phyloP scores from a whole-genome alignment of 495 filamentous ascomycete genomes.

The Filosporella fistucella region DNA sequence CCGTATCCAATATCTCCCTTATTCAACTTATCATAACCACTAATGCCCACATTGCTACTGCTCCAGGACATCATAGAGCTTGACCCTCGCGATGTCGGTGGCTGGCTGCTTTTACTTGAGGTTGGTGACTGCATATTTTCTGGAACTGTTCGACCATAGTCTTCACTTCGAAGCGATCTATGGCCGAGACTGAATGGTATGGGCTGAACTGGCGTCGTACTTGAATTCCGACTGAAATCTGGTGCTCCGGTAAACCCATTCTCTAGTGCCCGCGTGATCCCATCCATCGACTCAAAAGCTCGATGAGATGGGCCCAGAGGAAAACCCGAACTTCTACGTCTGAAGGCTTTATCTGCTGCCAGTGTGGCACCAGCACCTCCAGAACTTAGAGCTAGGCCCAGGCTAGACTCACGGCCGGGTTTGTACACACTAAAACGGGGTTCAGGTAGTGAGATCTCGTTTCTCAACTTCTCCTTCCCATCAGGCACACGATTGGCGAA shows the following conservation, averaged over 20 bases:
- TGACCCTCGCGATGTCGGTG: constrained; percentile 13
- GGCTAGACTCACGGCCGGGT: constrained; percentile 47
- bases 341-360: constrained; percentile 49
- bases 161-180: constrained; percentile 2
- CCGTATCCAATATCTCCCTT: constrained; percentile 66
- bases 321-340: constrained; percentile 53
- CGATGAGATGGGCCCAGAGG: constrained; percentile 31
- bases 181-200: constrained; percentile 28
- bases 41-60: constrained; percentile 21
- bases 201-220: constrained; percentile 28
- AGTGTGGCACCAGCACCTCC: constrained; percentile 33
- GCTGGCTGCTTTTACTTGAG: constrained; percentile 21
- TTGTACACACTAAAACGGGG: constrained; percentile 86
- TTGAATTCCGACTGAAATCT: constrained; percentile 7
- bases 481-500: constrained; percentile 98
- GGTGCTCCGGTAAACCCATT: constrained; percentile 17
- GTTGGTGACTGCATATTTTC: constrained; percentile 20
- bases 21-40: constrained; percentile 59
- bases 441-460: constrained; percentile 86
- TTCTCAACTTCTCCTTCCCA: constrained; percentile 88
- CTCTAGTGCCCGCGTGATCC: constrained; percentile 25
- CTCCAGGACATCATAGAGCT: constrained; percentile 13
- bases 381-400: constrained; percentile 21
- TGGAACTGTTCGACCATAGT: constrained; percentile 3
- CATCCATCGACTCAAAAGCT: constrained; percentile 32